These are phyloP conservation scores for Elaeagnus macrophylla DNA, from an alignment of 306 rosid genomes.

Conservation along the genomic window DNA sequence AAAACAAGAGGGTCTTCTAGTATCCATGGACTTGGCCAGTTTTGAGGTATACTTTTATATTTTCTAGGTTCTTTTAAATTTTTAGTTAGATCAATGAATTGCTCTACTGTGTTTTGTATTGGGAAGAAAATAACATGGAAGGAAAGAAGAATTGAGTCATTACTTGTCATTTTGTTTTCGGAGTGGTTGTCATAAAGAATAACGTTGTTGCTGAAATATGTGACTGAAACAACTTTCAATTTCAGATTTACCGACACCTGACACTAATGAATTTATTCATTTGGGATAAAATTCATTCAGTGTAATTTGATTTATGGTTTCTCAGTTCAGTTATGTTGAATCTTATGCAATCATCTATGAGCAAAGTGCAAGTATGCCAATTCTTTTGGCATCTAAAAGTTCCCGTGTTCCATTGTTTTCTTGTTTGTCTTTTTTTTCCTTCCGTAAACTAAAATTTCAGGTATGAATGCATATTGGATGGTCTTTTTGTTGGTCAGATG, in stretches of 20 bases:
- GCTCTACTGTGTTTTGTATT: not conserved
- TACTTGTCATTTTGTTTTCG: not conserved
- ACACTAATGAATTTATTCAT: no score
- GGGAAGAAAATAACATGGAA: not conserved
- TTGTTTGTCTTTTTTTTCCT: not conserved
- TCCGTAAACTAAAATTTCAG: constrained; percentile 8
- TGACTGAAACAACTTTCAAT: not conserved
- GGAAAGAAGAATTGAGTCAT: not conserved
- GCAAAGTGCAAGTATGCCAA: not conserved
- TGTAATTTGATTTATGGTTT: no score
- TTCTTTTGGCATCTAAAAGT: not conserved
- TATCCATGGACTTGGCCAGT: constrained; percentile 96
- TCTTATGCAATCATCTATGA: no score
- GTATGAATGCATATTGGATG: constrained; percentile 17
- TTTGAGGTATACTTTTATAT: constrained; percentile 64
- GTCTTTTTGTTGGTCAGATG: constrained; percentile 62
- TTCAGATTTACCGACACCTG: no score
- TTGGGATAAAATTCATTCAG: no score
- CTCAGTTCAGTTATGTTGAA: no score
- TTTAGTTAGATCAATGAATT: not conserved
- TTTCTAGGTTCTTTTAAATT: not conserved
- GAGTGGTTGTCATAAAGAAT: not conserved
- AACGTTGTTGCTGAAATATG: not conserved
- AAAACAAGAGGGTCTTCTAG: constrained; percentile 73
- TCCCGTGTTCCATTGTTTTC: not conserved